Conservation (phyloP, 1,139 yeast species). For the Yamadazyma songkhlaensis region DNA sequence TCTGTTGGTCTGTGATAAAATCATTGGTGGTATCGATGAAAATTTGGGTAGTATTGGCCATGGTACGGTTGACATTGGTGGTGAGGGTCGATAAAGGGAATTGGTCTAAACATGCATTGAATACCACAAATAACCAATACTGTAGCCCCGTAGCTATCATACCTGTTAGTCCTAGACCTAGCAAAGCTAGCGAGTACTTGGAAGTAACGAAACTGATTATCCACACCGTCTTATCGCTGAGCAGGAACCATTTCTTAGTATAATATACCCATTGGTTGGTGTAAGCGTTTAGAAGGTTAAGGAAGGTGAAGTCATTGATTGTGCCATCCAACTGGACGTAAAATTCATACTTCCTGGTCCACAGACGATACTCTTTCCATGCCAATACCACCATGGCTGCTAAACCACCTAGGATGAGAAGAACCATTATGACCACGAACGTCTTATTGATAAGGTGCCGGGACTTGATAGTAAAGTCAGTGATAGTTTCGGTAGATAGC, state of each 20-base stretch:
- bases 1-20: slow-evolving; percentile 28
- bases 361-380: slow-evolving; percentile 43
- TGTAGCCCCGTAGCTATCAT: slow-evolving; percentile 48
- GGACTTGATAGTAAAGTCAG: slow-evolving; percentile 8
- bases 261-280: slow-evolving; percentile 18
- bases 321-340: slow-evolving; percentile 17
- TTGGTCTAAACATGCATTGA: slow-evolving; percentile 11
- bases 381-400: slow-evolving; percentile 36
- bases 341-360: slow-evolving; percentile 43
- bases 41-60: slow-evolving; percentile 5
- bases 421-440: slow-evolving; percentile 10
- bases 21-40: slow-evolving; percentile 19
- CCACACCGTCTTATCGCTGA: slow-evolving; percentile 33
- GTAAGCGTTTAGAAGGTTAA: slow-evolving; percentile 19
- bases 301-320: slow-evolving; percentile 11
- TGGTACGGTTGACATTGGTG: slow-evolving; percentile 2
- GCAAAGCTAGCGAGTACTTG: slow-evolving; percentile 38
- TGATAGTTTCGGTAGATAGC: slow-evolving; percentile 15
- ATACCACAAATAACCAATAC: slow-evolving; percentile 30
- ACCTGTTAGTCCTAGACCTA: slow-evolving; percentile 50
- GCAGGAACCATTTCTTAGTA: slow-evolving; percentile 9
- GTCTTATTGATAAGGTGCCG: slow-evolving; percentile 3
- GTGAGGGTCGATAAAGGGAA: slow-evolving; percentile 8
- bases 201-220: slow-evolving; percentile 48
- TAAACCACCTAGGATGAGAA: slow-evolving; percentile 28